Conservation (phyloP, 257 asterid species). For the Cinchona pubescens region DNA sequence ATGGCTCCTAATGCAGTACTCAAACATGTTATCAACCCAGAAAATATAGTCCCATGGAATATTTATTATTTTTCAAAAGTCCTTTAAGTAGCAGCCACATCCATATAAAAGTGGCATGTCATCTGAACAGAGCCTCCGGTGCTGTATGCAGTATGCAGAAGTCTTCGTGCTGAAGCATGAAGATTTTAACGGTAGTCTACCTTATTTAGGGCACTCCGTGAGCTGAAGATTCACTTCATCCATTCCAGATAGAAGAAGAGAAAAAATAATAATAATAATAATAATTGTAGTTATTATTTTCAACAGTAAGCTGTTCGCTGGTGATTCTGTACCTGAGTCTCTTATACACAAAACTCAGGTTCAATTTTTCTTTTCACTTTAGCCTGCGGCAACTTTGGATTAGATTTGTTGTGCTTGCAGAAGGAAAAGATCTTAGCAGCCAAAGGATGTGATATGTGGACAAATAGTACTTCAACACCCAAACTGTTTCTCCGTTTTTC, state of each 20-base stretch:
- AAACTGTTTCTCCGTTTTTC: slow-evolving; percentile 51
- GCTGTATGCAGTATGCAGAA: not conserved
- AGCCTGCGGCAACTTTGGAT: slow-evolving; percentile 41
- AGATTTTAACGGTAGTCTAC: not conserved
- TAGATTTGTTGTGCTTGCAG: slow-evolving; percentile 31
- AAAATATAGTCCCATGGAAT: not conserved
- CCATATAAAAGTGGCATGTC: not conserved
- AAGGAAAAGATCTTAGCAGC: slow-evolving; percentile 42
- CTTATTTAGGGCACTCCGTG: not conserved
- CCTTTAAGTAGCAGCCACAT: not conserved
- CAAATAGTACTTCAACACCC: slow-evolving; percentile 48
- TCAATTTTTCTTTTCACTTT: slow-evolving; percentile 45
- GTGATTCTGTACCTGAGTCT: slow-evolving; percentile 39
- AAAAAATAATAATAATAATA: not conserved
- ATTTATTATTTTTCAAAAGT: not conserved
- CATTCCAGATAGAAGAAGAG: not conserved
- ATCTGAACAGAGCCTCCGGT: not conserved
- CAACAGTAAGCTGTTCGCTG: not conserved
- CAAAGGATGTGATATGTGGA: slow-evolving; percentile 46
- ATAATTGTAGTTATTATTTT: not conserved
- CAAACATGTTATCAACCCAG: not conserved
- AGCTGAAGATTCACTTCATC: not conserved
- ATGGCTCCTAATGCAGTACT: not conserved
- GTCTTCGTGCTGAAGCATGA: not conserved
- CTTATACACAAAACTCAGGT: no score